Evolutionary conservation across 495 filamentous ascomycete genomes (phyloP), one percentile per base, ranked within the genome.

Genomic region (Penicillium antarcticum): DNA sequence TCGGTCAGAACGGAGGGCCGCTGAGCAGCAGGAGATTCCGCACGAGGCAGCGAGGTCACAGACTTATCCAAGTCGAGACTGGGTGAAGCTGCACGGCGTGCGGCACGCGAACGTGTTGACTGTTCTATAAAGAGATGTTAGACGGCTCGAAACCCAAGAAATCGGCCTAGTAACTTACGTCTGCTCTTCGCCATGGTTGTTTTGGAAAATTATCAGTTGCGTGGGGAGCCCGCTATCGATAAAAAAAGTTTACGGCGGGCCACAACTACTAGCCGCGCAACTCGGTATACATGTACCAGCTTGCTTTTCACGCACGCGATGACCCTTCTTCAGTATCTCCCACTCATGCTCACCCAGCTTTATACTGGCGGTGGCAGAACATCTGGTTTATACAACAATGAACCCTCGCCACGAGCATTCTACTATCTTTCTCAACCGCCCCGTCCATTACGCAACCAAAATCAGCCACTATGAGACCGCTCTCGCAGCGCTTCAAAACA

Each of bases 21-120:
- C 35, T 74, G 52, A 48, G 72, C 60, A 32, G 70, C 64, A 3
- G 77, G 74, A 29, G 80, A 73, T 19, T 73, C 62, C 1, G 85
- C 81, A 10, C 81, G 76, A 39, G 80, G 79, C 40, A 80, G 71
- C 43, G 79, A 64, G 56, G 82, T 84, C 33, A 92, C 69, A 3
- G 87, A 90, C 71, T 89, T 89, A 72, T 91, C 87, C 52, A 82
- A 75, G 62, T 91, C 74, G 67, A 89, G 80, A 63, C 82, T 76
- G 11, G 85, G 87, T 12, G 87, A 87, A 19, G 80, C 81, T 34
- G 80, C 88, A 43, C 90, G 83, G 59, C 86, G 79, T 56, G 85
- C 86, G 23, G 85, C 86, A 31, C 88, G 85, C 44, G 88, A 89
- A 69, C 87, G 87, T 42, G 79, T 52, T 3, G 78, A 76, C 38